Percentiles rank a stretch among this genome's conserved stretches.
Conservation (phyloP, 2,329 filamentous ascomycete genomes). For the Colletotrichum brevisporum region DNA sequence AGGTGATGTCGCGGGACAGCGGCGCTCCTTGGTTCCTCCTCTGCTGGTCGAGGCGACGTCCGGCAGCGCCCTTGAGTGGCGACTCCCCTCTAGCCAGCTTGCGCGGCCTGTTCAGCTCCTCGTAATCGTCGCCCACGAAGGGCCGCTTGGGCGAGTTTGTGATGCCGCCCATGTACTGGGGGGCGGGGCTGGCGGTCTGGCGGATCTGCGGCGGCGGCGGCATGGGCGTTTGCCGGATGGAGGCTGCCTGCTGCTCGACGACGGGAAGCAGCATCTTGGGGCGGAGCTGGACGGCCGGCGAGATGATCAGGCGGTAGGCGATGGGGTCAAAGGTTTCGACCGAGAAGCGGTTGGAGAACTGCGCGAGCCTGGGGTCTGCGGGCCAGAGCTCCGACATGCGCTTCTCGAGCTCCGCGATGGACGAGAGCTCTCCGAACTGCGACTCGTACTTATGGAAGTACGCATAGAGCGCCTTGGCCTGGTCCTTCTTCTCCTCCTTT, state of each 20-base stretch:
- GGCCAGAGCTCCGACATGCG: conserved; percentile 96
- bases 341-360: conserved; percentile 84
- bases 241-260: conserved; percentile 66
- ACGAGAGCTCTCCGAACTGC: conserved; percentile 90
- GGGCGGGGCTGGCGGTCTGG: conserved; percentile 59
- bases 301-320: conserved; percentile 85
- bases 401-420: conserved; percentile 91
- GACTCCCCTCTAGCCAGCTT: conserved; percentile 93
- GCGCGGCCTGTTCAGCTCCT: conserved; percentile 80
- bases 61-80: conserved; percentile 91
- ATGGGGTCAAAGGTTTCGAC: conserved; percentile 85
- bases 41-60: conserved; percentile 86
- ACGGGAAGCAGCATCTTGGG: conserved; percentile 70
- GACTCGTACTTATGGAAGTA: conserved; percentile 98
- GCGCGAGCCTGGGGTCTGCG: conserved; percentile 81
- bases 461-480: conserved; percentile 86
- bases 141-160: conserved; percentile 74
- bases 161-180: conserved; percentile 58
- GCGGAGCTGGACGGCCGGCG: conserved; percentile 82
- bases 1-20: conserved; percentile 78
- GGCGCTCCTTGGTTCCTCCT: conserved; percentile 75
- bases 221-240: conserved; percentile 61
- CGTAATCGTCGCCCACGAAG: conserved; percentile 78
- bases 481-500: conserved; percentile 80
- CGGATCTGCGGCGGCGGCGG: conserved; percentile 49